Conservation (phyloP, 306 rosid genomes). For the Castanea sativa region DNA sequence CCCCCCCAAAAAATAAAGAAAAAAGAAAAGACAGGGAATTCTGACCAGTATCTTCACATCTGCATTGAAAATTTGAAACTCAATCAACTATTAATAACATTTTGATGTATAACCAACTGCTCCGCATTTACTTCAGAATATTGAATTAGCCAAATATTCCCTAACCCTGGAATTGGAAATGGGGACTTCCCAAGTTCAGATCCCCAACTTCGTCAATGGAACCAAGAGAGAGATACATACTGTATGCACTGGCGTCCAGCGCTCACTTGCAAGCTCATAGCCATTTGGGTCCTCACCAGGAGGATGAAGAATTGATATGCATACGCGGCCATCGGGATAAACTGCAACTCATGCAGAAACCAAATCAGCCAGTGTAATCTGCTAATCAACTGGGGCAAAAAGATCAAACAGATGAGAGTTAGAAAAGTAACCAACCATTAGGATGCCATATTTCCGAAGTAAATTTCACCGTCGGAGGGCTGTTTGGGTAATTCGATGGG, state of each 20-base stretch:
- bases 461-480: constrained; percentile 92
- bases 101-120: neutral
- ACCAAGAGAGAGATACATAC: constrained; percentile 32
- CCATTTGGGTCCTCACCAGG: constrained; percentile 99
- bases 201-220: neutral
- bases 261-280: constrained; percentile 97
- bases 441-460: constrained; percentile 96
- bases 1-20: neutral
- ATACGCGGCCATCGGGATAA: constrained; percentile 97
- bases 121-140: neutral
- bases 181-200: neutral
- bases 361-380: constrained; percentile 8
- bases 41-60: neutral
- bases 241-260: constrained; percentile 98
- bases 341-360: constrained; percentile 47
- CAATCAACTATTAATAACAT: neutral
- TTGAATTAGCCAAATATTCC: neutral
- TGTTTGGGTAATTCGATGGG: constrained; percentile 90
- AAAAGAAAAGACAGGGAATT: neutral
- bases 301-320: constrained; percentile 97
- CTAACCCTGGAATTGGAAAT: neutral
- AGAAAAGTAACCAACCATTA: constrained; percentile 54
- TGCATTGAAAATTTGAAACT: neutral
- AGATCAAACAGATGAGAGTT: neutral
- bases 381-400: constrained; percentile 2